Percentiles rank a stretch among this genome's conserved stretches.
These are phyloP conservation scores for Manihot esculenta DNA, from an alignment of 441 rosid species.

Conservation along the genomic window DNA sequence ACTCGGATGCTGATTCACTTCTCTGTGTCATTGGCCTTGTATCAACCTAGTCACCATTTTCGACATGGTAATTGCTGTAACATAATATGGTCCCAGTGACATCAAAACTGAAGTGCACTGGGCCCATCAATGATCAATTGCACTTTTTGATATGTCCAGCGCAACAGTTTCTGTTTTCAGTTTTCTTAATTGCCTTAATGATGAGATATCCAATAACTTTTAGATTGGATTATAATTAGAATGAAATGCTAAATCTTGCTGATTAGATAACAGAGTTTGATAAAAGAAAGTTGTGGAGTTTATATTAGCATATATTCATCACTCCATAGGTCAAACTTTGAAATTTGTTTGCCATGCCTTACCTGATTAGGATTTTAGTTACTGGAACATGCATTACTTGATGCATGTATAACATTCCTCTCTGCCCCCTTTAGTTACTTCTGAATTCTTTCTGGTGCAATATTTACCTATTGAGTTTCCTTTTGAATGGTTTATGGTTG, in stretches of 20 bases:
- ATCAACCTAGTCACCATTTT: neutral
- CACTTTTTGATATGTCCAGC: neutral
- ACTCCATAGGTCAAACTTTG: neutral
- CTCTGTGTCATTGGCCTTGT: neutral
- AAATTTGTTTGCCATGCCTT: neutral
- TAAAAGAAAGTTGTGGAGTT: neutral
- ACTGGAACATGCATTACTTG: neutral
- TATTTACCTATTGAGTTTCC: neutral
- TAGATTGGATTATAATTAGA: neutral
- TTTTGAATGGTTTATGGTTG: constrained; percentile 20
- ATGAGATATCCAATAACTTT: neutral
- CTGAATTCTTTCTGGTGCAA: neutral
- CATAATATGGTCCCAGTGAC: neutral
- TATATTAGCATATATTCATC: neutral
- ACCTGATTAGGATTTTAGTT: neutral
- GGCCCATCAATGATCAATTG: too few species aligned
- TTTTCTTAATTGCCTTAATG: neutral
- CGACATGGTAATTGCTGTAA: neutral
- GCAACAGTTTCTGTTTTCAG: neutral
- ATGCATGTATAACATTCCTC: neutral
- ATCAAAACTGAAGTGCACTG: neutral
- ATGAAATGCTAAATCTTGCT: neutral
- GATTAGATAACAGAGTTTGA: neutral
- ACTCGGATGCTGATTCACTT: neutral
- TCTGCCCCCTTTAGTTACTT: neutral